Evolutionary conservation across 2,329 filamentous ascomycete genomes (phyloP), one percentile per base, ranked within the genome.

Genomic region (Seiridium cupressi): DNA sequence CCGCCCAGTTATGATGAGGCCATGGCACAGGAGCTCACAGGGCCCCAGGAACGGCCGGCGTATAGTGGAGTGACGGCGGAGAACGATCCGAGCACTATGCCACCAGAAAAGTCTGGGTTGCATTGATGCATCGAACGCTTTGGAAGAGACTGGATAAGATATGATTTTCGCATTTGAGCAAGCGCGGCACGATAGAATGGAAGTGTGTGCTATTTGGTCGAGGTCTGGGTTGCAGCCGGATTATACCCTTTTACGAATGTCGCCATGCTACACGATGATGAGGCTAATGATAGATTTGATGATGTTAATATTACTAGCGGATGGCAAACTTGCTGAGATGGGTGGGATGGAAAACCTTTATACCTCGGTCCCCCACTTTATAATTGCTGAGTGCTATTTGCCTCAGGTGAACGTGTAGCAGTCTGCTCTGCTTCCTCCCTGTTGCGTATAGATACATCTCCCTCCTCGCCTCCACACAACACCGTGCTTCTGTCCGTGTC

Each of bases 1-100:
- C 93, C 94, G 18, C 93, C 93, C 6, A 97, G 92, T 69, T 98
- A 98, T 70, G 93, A 97, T 75, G 93, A 97, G 74, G 93, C 92
- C 10, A 89, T 97, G 76, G 93, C 92, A 5, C 89, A 91, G 64
- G 85, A 88, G 61, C 76, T 95, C 63, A 74, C 79, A 0, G 89
- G 85, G 42, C 91, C 92, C 2, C 70, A 74, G 46, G 71, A 89
- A 34, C 81, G 93, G 67, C 86, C 89, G 35, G 87, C 86, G 11
- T 93, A 90, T 71, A 86, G 83, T 62, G 85, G 85, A 1, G 81
- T 86, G 32, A 87, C 85, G 48, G 83, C 85, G 59, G 84, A 86
- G 70, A 85, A 87, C 67, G 82, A 77, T 44, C 84, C 84, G 0
- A 84, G 82, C 54, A 77, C 79, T 51, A 76, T 72, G 69, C 70